Base-by-base conservation (phyloP, 768 basidiomycete genomes). In the Mycena chlorophos region DNA sequence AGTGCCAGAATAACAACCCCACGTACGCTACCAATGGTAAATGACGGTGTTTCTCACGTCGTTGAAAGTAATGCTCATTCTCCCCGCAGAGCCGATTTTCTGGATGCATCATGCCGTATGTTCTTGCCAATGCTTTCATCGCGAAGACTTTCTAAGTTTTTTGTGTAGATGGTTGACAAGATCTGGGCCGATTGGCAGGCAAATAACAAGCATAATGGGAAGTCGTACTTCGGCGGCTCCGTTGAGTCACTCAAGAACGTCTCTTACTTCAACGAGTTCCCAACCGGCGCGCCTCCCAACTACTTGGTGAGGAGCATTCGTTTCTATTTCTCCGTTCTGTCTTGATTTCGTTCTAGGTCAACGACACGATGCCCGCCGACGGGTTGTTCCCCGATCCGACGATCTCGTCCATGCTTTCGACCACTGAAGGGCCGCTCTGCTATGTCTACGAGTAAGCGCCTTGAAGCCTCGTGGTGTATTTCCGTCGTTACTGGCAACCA, bases 151-250 rank as follows among this genome's bases (percentile, higher is more conserved):
- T n/a, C n/a, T n/a, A n/a, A n/a, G n/a, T n/a, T n/a, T n/a, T n/a
- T n/a, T n/a, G n/a, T n/a, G n/a, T n/a, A 66, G 65, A 73, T 73
- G 73, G 64, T 74, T 20, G 73, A 75, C 57, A 74, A 73, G 55
- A 49, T 74, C 10, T 75, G 73, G 73, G 70, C 52, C 43, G 70
- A 73, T 48, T 74, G 73, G 73, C 73, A 74, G 50, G 51, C 57
- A 55, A 48, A 46, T 4, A 37, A 69, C 52, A 29, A 61, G 0
- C 43, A 46, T 10, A 73, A 69, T 60, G 57, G 54, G 52, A 59
- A 54, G 49, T 63, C 62, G 28, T 74, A 63, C 55, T 55, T 59
- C 30, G 73, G 73, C 47, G 73, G 73, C 16, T 64, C 68, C 3
- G 64, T 70, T 3, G 60, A 71, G 45, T 58, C 61, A 38, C 23